Percentiles rank a stretch among this genome's conserved stretches.
Evolutionary conservation across 2,329 filamentous ascomycete genomes (phyloP).

Genomic region (Mycosphaerella sp.): DNA sequence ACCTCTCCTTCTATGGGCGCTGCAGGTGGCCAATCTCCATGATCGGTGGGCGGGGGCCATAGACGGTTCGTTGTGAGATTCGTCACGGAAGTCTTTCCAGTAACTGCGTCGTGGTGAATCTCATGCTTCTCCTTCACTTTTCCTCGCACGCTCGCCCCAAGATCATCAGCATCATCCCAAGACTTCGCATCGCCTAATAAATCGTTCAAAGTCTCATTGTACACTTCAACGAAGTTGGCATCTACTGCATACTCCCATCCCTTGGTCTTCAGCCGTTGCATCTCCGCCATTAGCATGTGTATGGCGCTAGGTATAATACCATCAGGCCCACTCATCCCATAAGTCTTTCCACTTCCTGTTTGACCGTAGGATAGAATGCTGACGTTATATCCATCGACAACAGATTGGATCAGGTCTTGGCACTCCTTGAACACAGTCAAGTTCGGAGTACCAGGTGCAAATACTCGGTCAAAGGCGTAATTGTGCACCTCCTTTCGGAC

Average conservation of each 20-base stretch:
- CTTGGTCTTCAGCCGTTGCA: constrained; percentile 75
- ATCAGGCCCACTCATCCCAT: constrained; percentile 84
- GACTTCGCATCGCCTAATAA: constrained; percentile 67
- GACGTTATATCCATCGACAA: constrained; percentile 95
- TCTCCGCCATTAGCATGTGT: constrained; percentile 86
- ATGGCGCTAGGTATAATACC: constrained; percentile 96
- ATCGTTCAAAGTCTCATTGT: constrained; percentile 96
- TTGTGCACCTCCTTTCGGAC: constrained; percentile 71
- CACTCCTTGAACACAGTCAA: constrained; percentile 91
- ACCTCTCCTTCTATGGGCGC: constrained; percentile 13
- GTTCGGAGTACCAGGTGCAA: constrained; percentile 71
- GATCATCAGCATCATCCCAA: constrained; percentile 45
- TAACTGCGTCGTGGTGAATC: constrained; percentile 76
- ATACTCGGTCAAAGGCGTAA: constrained; percentile 92
- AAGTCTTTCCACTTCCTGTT: constrained; percentile 93
- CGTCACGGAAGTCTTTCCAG: constrained; percentile 74
- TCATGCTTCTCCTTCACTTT: constrained; percentile 70
- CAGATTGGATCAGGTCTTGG: constrained; percentile 91
- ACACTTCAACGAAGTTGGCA: constrained; percentile 93
- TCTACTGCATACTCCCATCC: constrained; percentile 94
- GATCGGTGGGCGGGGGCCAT: constrained; percentile 70
- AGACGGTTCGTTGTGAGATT: constrained; percentile 72
- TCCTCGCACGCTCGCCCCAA: constrained; percentile 23
- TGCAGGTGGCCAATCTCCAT: constrained; percentile 28
- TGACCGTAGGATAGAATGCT: constrained; percentile 99